A percentile compares a stretch with the other conserved stretches of the same genome.
Evolutionary conservation across 2,329 filamentous ascomycete genomes (phyloP).

Genomic region (Ophiognomonia clavigignenti-juglandacearum): DNA sequence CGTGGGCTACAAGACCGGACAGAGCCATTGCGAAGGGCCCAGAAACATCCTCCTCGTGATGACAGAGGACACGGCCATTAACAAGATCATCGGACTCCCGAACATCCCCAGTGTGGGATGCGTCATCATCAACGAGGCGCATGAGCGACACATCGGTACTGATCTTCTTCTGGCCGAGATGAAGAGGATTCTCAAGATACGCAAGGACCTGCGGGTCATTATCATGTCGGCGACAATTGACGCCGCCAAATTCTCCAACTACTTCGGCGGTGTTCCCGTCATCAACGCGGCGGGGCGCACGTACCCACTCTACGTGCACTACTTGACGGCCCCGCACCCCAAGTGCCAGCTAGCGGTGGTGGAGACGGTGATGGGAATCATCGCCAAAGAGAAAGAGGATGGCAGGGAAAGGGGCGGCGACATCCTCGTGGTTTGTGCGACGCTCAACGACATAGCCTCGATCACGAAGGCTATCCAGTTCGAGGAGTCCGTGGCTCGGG

Average conservation of each 20-base stretch:
- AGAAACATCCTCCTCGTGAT: too few relatives aligned
- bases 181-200: conserved; percentile 77
- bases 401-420: too few relatives aligned
- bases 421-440: conserved; percentile 89
- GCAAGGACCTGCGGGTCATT: conserved; percentile 91
- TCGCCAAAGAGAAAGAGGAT: conserved; percentile 74
- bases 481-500: not conserved
- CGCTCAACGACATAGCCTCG: conserved; percentile 84
- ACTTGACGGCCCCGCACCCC: conserved; percentile 90
- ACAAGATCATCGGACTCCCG: too few relatives aligned
- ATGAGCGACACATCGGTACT: conserved; percentile 93
- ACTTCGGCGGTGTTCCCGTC: conserved; percentile 91
- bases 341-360: conserved; percentile 96
- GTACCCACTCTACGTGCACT: conserved; percentile 97
- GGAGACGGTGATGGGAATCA: conserved; percentile 86
- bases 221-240: conserved; percentile 98
- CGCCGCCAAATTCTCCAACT: conserved; percentile 94
- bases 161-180: conserved; percentile 95
- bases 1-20: too few relatives aligned
- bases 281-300: conserved; percentile 92
- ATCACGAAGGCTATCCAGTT: not conserved
- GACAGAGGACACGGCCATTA: too few relatives aligned
- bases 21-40: too few relatives aligned
- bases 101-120: too few relatives aligned
- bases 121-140: conserved; percentile 97